Conservation (phyloP, 2,329 filamentous ascomycete species). For the Cadophora gregata region DNA sequence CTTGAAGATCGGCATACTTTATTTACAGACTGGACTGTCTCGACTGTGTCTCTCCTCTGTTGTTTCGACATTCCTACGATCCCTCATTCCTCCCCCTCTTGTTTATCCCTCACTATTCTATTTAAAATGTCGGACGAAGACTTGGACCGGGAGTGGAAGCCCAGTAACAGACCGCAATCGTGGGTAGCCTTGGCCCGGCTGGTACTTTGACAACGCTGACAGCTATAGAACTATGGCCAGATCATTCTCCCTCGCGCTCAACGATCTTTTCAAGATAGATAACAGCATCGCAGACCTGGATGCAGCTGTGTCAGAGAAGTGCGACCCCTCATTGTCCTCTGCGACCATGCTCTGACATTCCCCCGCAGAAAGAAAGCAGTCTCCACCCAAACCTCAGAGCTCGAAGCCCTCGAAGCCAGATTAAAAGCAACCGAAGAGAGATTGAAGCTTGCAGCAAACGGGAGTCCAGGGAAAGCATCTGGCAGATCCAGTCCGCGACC, state of each 20-base stretch:
- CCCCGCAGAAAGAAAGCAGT: slow-evolving; percentile 76
- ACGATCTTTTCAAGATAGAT: slow-evolving; percentile 89
- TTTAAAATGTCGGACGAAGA: slow-evolving; percentile 63
- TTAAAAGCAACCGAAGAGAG: slow-evolving; percentile 86
- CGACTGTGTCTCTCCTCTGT: neutral
- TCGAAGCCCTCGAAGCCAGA: slow-evolving; percentile 83
- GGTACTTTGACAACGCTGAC: slow-evolving; percentile 21
- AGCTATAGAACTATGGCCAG: slow-evolving; percentile 77
- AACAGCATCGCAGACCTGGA: slow-evolving; percentile 76
- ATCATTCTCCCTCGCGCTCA: slow-evolving; percentile 84
- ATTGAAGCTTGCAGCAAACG: slow-evolving; percentile 54
- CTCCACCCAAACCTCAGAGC: slow-evolving; percentile 74
- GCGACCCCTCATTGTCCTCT: slow-evolving; percentile 8
- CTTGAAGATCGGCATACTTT: slow-evolving; percentile 25
- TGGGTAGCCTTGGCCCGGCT: slow-evolving; percentile 56
- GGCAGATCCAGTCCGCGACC: slow-evolving; percentile 35
- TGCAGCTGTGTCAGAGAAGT: slow-evolving; percentile 83
- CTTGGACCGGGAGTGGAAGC: slow-evolving; percentile 80
- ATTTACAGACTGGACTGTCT: slow-evolving; percentile 14
- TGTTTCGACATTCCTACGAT: slow-evolving; percentile 6
- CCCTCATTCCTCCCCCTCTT: slow-evolving; percentile 2
- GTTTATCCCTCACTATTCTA: neutral
- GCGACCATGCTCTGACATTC: slow-evolving; percentile 12
- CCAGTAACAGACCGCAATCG: slow-evolving; percentile 81
- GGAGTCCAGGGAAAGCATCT: slow-evolving; percentile 21